Base-by-base conservation (phyloP, 139 green algal genomes). In the Coelastrella sp. region DNA sequence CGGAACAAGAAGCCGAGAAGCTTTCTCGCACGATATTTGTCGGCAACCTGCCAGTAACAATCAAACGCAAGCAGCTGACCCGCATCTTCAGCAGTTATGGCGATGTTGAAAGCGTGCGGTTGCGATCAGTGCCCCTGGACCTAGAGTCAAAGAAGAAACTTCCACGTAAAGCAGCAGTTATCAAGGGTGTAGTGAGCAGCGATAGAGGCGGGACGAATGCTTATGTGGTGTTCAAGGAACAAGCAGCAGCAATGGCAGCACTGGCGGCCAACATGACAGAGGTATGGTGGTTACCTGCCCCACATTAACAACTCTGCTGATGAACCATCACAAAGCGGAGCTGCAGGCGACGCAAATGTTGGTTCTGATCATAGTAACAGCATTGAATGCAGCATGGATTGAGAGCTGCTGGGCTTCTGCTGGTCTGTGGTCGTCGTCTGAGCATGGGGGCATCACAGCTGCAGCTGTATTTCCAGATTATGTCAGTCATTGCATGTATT, bases 11-110 rank as follows among this genome's bases (percentile, higher is more conserved):
- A 65, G 90, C 93, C 5, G 93, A 94, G 80, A 92, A 93, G 79
- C 93, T 98, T 61, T 61, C 19, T 0, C 92, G 97, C 58, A 99
- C 97, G 5, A 87, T 99, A 19, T 99, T 99, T 93, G 96, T 99
- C 16, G 97, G 97, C 83, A 99, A 99, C 91, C 85, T 99, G 89
- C 96, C 97, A 2, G 85, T 90, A 20, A 89, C 73, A 5, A 92
- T 91, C 19, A 96, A 92, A 68, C 73, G 64, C 7, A 97, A 97
- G 85, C 23, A 73, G 20, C 71, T 99, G 17, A 94, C 91, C 60
- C 74, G 78, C 16, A 54, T 95, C 3, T 98, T 98, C 90, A 65
- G 13, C 89, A 90, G 59, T 77, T 98, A 94, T 90, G 96, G 97
- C 59, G 56, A 68, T 0, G 94, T 99, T 16, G 95, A 98, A 60